Base-by-base conservation (phyloP, 2,329 filamentous ascomycete species). In the Botrytis sinoallii region DNA sequence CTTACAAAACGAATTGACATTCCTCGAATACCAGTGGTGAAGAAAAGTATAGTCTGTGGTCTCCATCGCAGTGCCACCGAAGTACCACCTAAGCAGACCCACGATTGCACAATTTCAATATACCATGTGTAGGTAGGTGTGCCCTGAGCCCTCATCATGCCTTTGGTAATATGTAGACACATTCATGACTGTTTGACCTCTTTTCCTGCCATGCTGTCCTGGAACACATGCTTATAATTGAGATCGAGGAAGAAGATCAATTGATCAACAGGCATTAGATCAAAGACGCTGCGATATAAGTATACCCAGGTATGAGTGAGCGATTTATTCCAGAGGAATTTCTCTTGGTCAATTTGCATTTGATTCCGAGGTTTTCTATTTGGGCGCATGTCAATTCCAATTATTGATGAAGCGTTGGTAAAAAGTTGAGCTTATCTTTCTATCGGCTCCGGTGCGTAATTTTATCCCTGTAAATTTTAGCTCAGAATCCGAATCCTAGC, bases 391-490 rank as follows among this genome's bases (percentile, higher is more conserved):
- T n/a, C 35, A 38, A 42, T 42, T 42, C 18, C 35, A 38, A 42
- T 42, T 42, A 14, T 42, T 42, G 35, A 12, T 63, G 60, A 44
- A 64, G 38, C 40, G n/a, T 29, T 46, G n/a, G 35, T 63, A 29
- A 22, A 44, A 35, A 48, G 52, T 18, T 61, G 38, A 60, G 38
- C 42, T 70, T 63, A 70, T 70, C 69, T 68, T 67, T 55, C 29
- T 67, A 67, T 67, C 65, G 65, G 46, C 65, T 57, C 48, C 61
- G 61, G 18, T 46, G 61, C 61, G 48, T 42, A 55, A 68, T 68
- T 40, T 69, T 46, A 72, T 46, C 71, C 70, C 20, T 72, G 61
- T 7, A 38, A 4, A 60, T 44, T 64, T 70, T 73, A 70, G 65
- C 66, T 70, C 25, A 10, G 25, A 29, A 46, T 35, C n/a, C 8